Percentiles rank a stretch among this genome's conserved stretches.
Evolutionary conservation across 2,329 filamentous ascomycete genomes (phyloP).

Genomic region (Ceratocystis huliohia): DNA sequence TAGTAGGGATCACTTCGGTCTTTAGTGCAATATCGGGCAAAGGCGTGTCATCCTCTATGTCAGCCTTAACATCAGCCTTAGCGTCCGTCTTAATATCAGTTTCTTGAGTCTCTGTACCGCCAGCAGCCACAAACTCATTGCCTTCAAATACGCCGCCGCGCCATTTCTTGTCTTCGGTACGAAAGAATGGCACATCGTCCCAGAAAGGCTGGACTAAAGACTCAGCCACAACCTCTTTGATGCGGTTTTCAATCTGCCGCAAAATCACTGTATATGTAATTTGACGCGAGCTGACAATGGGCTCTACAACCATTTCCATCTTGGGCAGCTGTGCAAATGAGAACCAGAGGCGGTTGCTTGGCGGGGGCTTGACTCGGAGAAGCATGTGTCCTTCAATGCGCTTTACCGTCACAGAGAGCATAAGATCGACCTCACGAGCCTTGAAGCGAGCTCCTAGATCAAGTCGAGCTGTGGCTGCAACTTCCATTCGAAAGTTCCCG

Average conservation of each 20-base stretch:
- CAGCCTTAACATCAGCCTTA: not conserved
- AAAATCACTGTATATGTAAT: slow-evolving; percentile 91
- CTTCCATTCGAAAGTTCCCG: slow-evolving; percentile 78
- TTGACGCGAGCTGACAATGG: slow-evolving; percentile 86
- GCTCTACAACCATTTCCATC: slow-evolving; percentile 87
- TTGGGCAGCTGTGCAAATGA: slow-evolving; percentile 89
- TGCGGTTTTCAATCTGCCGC: slow-evolving; percentile 84
- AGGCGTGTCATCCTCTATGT: not conserved
- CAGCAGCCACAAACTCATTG: slow-evolving; percentile 34
- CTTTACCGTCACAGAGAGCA: slow-evolving; percentile 74
- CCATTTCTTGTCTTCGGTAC: slow-evolving; percentile 63
- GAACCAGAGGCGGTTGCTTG: slow-evolving; percentile 93
- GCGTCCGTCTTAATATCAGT: not conserved
- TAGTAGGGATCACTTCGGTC: slow-evolving; percentile 23
- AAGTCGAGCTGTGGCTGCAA: slow-evolving; percentile 84
- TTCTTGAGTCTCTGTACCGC: not conserved
- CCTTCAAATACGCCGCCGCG: slow-evolving; percentile 71
- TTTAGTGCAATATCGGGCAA: not conserved
- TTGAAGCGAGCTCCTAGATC: slow-evolving; percentile 85
- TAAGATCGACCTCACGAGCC: slow-evolving; percentile 73
- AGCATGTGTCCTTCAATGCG: slow-evolving; percentile 74
- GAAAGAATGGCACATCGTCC: slow-evolving; percentile 88
- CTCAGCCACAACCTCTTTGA: slow-evolving; percentile 86
- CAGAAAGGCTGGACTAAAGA: slow-evolving; percentile 86
- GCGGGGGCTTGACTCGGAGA: slow-evolving; percentile 82